Base-by-base conservation (phyloP, 805 yeast species). In the Yamadazyma tumulicola region DNA sequence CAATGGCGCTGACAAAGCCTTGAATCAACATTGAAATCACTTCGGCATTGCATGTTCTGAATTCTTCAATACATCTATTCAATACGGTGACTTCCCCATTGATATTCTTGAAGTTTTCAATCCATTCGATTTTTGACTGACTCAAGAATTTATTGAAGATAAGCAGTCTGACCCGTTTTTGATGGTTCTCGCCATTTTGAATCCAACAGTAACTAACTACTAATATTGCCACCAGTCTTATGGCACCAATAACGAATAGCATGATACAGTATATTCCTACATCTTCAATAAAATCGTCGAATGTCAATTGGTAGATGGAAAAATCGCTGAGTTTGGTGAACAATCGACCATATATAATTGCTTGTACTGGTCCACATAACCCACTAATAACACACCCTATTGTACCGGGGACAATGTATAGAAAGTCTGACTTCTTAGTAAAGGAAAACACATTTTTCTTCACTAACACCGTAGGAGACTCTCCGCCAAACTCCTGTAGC, bases 61-160 rank as follows among this genome's bases (percentile, higher is more conserved):
- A 51, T 47, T 86, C 94, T 57, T 86, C 93, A 18, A 84, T 64
- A 50, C 88, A 77, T 47, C 95, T 57, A 59, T 81, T 81, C 6
- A 76, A 55, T 51, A 79, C 88, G 6, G 80, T 67, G 10, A 82
- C 48, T 15, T 75, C 73, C 6, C 96, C 95, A 46, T 76, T 66
- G 1, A 81, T 45, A 25, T 76, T 73, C 1, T 64, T 59, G 33
- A 72, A 69, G 1, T 52, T 47, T 37, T 86, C 95, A 48, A 73
- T 79, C 93, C 93, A 85, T 13, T 59, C 56, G 19, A 43, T 34
- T 28, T 77, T 49, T 0, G 74, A 61, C 39, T 72, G 66, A 14
- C 52, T 46, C 12, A 85, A 41, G 18, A 82, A 57, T 1, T 72
- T 60, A 1, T 46, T 32, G 31, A 74, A 71, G 4, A 86, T 40